These are phyloP conservation scores for Lentithecium fluviatile DNA, from an alignment of 495 filamentous ascomycete genomes.

Conservation along the genomic window DNA sequence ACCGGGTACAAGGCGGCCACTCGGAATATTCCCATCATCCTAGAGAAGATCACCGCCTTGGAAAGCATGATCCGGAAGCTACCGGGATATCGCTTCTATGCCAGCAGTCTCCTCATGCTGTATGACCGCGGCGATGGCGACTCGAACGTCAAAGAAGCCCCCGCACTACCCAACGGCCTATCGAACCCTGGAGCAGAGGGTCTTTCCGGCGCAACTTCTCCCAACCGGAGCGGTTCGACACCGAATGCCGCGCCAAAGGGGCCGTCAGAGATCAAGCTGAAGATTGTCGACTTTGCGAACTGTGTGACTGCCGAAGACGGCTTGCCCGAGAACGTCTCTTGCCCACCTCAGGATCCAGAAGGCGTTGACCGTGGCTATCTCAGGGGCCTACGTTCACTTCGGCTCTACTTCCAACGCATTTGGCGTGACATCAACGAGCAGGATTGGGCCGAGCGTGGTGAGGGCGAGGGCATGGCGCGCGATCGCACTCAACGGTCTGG, in stretches of 20 bases:
- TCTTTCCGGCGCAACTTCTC: neutral
- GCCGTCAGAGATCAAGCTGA: conserved; percentile 71
- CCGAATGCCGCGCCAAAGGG: conserved; percentile 31
- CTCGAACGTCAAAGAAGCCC: conserved; percentile 36
- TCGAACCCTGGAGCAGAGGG: conserved; percentile 10
- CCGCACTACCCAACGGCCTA: neutral
- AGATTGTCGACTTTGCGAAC: conserved; percentile 98
- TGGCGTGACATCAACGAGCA: conserved; percentile 66
- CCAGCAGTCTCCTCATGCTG: conserved; percentile 87
- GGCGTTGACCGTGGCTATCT: conserved; percentile 88
- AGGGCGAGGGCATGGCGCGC: conserved; percentile 35
- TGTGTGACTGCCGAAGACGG: conserved; percentile 86
- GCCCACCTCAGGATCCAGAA: conserved; percentile 76
- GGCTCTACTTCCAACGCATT: conserved; percentile 84
- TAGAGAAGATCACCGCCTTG: conserved; percentile 76
- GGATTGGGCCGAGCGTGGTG: conserved; percentile 36
- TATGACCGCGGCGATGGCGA: conserved; percentile 73
- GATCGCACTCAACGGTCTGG: conserved; percentile 15
- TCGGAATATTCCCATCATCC: conserved; percentile 79
- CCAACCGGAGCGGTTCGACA: neutral
- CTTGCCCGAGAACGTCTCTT: conserved; percentile 59
- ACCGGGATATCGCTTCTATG: conserved; percentile 89
- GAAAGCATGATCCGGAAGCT: conserved; percentile 79
- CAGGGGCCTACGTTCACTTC: conserved; percentile 74
- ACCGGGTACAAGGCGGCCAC: conserved; percentile 71